Evolutionary conservation across 2,329 filamentous ascomycete genomes (phyloP).

Genomic region (Colletotrichum aenigma): DNA sequence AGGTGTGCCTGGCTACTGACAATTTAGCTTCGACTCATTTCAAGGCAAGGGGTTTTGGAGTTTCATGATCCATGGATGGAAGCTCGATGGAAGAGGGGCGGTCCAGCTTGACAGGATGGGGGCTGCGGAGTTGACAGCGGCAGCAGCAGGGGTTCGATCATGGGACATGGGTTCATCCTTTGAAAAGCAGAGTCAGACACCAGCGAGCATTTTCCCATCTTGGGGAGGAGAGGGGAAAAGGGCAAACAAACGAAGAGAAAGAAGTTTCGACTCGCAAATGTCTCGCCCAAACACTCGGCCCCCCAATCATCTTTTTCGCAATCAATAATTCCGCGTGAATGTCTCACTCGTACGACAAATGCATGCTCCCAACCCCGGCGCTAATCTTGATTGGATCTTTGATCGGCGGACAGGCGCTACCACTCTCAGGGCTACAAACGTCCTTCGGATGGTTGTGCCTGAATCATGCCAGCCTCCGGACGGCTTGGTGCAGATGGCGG

Average conservation of each 20-base stretch:
- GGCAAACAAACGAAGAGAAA: not conserved
- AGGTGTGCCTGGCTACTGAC: not conserved
- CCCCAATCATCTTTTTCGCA: not conserved
- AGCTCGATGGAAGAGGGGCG: not conserved
- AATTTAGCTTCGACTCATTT: not conserved
- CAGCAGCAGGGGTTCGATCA: not conserved
- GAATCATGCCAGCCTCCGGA: not conserved
- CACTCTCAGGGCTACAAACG: not conserved
- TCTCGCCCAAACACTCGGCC: not conserved
- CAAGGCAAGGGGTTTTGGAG: not conserved
- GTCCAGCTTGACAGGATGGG: not conserved
- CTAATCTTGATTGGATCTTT: not conserved
- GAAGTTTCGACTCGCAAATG: not conserved
- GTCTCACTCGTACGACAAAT: not conserved
- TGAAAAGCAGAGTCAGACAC: not conserved
- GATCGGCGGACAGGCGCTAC: not conserved
- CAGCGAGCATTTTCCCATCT: not conserved
- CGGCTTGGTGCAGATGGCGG: not conserved
- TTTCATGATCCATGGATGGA: not conserved
- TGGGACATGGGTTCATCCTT: not conserved
- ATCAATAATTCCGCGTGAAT: constrained; percentile 1
- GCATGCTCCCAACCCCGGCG: not conserved
- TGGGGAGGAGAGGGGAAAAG: not conserved
- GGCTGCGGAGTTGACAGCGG: not conserved
- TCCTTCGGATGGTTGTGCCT: not conserved